Evolutionary conservation across 1,284 basidiomycete genomes (phyloP).

Genomic region (Moniliophthora roreri): DNA sequence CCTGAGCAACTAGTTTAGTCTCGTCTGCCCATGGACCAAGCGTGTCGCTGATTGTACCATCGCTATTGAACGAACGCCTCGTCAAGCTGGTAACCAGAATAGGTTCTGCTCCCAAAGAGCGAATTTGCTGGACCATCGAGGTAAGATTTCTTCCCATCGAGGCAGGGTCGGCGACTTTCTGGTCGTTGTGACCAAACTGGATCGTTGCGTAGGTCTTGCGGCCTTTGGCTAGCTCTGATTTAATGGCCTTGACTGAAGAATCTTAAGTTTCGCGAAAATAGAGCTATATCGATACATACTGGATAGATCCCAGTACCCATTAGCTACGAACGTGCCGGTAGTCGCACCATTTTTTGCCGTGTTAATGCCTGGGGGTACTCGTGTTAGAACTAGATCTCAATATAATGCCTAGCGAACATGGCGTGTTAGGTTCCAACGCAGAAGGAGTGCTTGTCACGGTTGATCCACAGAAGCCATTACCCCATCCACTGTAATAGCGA

Average conservation of each 20-base stretch:
- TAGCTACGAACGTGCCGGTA: too few species aligned
- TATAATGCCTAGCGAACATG: too few species aligned
- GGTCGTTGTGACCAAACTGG: conserved; percentile 48
- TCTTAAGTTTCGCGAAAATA: too few species aligned
- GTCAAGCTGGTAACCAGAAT: conserved; percentile 44
- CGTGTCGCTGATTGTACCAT: conserved; percentile 37
- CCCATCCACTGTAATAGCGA: too few species aligned
- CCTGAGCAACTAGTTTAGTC: conserved; percentile 34
- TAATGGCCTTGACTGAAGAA: conserved; percentile 22
- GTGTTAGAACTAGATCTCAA: too few species aligned
- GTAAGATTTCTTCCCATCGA: conserved; percentile 46
- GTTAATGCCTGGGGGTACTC: too few species aligned
- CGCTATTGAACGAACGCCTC: conserved; percentile 35
- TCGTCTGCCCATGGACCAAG: conserved; percentile 43
- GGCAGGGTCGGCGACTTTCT: conserved; percentile 43
- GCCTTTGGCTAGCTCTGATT: conserved; percentile 35
- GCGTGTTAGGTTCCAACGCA: too few species aligned
- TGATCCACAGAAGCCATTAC: too few species aligned
- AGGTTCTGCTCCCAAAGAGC: conserved; percentile 36
- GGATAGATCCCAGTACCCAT: too few species aligned
- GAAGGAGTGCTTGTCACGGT: too few species aligned
- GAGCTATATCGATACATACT: too few species aligned
- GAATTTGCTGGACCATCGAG: conserved; percentile 38
- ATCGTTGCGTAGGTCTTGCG: conserved; percentile 39
- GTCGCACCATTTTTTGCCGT: too few species aligned